Base-by-base conservation (phyloP, 2,329 filamentous ascomycete genomes). In the Beauveria rudraprayagi region DNA sequence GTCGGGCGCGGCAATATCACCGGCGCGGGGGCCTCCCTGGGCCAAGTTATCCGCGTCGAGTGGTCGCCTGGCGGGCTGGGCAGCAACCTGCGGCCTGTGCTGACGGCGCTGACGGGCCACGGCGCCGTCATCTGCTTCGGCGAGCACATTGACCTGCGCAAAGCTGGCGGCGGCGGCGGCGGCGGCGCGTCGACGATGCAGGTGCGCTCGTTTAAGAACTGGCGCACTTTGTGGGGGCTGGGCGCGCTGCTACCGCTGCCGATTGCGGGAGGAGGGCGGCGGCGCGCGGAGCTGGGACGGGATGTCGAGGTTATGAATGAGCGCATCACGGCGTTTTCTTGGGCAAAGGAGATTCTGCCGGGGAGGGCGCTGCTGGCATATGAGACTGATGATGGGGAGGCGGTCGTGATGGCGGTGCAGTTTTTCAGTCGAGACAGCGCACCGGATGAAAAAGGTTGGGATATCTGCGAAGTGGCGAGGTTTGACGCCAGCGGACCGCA, bases 1-100 rank as follows among this genome's bases (percentile, higher is more conserved):
- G 59, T 61, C 34, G 59, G 59, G 2, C 10, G 26, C 30, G 59
- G 59, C 17, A 30, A 16, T 3, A 34, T 61, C 9, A 61, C 59
- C 34, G 22, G 52, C 11, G 44, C 44, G 8, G 59, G 59, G 0
- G 75, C 75, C 52, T 78, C 79, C 3, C 73, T 85, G 66, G 83
- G 82, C 63, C 82, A 85, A 65, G 76, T 82, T 17, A 76, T 84
- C 16, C 70, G 74, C 9, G 64, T 85, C 22, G 79, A 76, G 53
- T 86, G 83, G 83, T 85, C 82, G n/a, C 82, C 83, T 0, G 71
- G 71, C n/a, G 81, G 80, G 1, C 69, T 86, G n/a, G 83, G 83
- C 1, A 76, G 77, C 46, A 83, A 84, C 66, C 68, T 76, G 8
- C 75, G 83, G 1, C 77, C 82, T 1, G 76, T 84, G 5, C 71